phyloP scores from a whole-genome alignment of 495 filamentous ascomycete species.

The Xylaria nigripes region DNA sequence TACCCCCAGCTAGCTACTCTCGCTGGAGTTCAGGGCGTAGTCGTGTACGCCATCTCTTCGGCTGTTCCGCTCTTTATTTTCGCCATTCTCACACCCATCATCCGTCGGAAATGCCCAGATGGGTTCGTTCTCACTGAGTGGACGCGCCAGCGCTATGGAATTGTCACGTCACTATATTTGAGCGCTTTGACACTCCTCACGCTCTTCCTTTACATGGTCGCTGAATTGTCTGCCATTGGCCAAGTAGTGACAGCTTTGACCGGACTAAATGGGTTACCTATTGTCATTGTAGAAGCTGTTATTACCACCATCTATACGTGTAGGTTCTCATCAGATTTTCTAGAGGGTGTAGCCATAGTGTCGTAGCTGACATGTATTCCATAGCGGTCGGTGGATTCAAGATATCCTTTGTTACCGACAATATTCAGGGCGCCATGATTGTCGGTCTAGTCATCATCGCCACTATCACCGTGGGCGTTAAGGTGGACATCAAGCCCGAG shows the following conservation, averaged over 20 bases:
- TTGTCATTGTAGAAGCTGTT: constrained; percentile 61
- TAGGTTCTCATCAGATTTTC: constrained; percentile 28
- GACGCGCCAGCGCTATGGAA: constrained; percentile 64
- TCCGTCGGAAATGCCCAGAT: constrained; percentile 62
- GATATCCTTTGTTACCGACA: constrained; percentile 72
- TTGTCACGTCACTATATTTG: constrained; percentile 55
- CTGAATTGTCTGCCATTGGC: constrained; percentile 64
- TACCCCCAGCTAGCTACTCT: constrained; percentile 77
- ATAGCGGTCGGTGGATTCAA: constrained; percentile 65
- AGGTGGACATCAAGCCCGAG: constrained; percentile 58
- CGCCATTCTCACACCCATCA: constrained; percentile 60
- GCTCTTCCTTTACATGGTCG: constrained; percentile 74
- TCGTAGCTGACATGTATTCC: constrained; percentile 10
- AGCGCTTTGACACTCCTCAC: constrained; percentile 67
- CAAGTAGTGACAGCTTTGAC: constrained; percentile 66
- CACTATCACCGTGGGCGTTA: constrained; percentile 61
- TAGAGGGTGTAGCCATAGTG: background rate
- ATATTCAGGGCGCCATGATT: constrained; percentile 68
- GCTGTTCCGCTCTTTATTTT: constrained; percentile 60
- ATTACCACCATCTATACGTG: constrained; percentile 73
- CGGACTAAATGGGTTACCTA: constrained; percentile 62
- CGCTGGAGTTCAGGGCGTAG: constrained; percentile 61
- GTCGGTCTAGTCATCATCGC: constrained; percentile 58
- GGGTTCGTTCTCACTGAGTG: constrained; percentile 76
- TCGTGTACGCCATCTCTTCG: constrained; percentile 63